A percentile compares a stretch with the other conserved stretches of the same genome.
phyloP scores from a whole-genome alignment of 2,329 filamentous ascomycete genomes.

The Fusarium humuli region DNA sequence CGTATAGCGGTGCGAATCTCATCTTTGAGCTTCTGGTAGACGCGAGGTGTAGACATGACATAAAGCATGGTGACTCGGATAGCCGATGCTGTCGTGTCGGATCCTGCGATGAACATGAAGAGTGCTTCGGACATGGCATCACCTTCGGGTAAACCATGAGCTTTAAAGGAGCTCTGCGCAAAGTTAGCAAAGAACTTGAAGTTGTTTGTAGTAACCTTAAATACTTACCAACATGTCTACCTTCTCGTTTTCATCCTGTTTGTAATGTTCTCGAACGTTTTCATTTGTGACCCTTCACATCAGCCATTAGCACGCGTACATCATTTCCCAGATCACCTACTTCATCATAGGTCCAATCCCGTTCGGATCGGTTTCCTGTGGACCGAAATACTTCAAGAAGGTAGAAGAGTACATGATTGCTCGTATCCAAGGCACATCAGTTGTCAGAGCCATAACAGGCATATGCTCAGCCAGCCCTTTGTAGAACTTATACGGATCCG shows the following conservation, averaged over 20 bases:
- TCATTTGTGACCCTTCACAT: neutral
- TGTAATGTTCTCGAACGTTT: neutral
- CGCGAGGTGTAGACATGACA: neutral
- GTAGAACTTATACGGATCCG: neutral
- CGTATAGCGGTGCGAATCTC: neutral
- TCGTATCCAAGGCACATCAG: neutral
- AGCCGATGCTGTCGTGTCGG: neutral
- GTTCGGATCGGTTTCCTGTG: neutral
- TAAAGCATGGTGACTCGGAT: neutral
- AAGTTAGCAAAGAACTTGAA: rapidly evolving
- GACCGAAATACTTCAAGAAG: neutral
- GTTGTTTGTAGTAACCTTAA: rapidly evolving
- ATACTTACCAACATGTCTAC: neutral
- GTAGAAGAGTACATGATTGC: neutral
- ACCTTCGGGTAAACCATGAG: neutral
- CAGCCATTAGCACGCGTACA: neutral
- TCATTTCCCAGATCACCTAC: neutral
- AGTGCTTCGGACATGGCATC: neutral
- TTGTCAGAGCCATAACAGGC: neutral
- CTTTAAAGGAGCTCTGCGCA: conserved; percentile 3
- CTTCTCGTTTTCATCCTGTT: neutral
- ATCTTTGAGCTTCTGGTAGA: neutral
- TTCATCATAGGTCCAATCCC: conserved; percentile 7
- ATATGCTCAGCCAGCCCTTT: neutral
- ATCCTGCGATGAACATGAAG: conserved; percentile 8